A percentile compares a stretch with the other conserved stretches of the same genome.
These are phyloP conservation scores for Gleditsia sinensis DNA, from an alignment of 306 rosid genomes.

Conservation along the genomic window DNA sequence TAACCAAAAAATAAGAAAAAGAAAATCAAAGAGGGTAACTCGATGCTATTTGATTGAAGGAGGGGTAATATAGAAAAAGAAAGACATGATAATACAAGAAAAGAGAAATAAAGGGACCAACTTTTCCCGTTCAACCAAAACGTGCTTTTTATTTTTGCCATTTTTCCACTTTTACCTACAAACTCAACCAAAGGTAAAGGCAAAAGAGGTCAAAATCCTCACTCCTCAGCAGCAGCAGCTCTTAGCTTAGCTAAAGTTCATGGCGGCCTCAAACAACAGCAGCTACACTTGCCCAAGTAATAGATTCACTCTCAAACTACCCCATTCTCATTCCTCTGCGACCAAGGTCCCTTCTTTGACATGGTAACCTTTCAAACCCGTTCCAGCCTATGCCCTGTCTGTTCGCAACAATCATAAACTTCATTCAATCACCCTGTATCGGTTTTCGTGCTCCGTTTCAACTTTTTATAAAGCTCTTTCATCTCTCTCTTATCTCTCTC, in stretches of 20 bases:
- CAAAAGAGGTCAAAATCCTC: conserved; percentile 35
- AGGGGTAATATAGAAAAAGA: neutral
- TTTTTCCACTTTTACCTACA: conserved; percentile 33
- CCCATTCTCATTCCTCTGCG: neutral
- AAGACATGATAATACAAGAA: neutral
- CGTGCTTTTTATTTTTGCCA: conserved; percentile 26
- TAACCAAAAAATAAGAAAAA: no score
- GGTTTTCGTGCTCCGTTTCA: conserved; percentile 47
- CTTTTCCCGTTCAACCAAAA: neutral
- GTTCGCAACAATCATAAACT: neutral
- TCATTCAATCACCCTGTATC: conserved; percentile 27
- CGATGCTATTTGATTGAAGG: neutral
- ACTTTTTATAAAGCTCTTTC: conserved; percentile 44
- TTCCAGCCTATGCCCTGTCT: neutral
- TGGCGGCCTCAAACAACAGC: conserved; percentile 52
- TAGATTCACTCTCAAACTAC: conserved; percentile 1
- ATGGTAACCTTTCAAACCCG: neutral
- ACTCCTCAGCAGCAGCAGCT: neutral
- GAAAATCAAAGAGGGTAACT: no score
- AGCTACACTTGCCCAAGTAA: conserved; percentile 18
- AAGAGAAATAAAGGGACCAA: neutral
- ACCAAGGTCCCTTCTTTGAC: conserved; percentile 32
- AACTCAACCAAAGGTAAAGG: conserved; percentile 31
- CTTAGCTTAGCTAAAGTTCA: neutral
- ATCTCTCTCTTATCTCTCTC: conserved; percentile 27